A percentile compares a stretch with the other conserved stretches of the same genome.
Evolutionary conservation across 2,329 filamentous ascomycete genomes (phyloP).

Genomic region (Aspergillus awamori): DNA sequence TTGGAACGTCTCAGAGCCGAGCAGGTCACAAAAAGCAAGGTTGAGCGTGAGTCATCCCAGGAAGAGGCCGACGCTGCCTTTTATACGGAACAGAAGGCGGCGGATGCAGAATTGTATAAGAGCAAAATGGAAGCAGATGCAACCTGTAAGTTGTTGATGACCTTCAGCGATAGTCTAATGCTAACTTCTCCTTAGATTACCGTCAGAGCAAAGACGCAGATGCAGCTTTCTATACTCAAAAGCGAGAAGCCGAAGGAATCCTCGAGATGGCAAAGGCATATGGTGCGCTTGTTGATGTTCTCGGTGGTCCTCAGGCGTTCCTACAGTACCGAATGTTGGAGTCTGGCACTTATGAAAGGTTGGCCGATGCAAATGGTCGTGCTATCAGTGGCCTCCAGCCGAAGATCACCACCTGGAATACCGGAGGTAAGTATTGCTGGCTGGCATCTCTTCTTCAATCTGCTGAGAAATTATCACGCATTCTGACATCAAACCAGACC

Average conservation of each 20-base stretch:
- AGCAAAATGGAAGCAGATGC: constrained; percentile 46
- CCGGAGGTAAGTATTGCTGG: constrained; percentile 50
- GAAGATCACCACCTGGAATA: constrained; percentile 92
- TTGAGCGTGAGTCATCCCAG: constrained; percentile 49
- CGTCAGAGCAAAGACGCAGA: constrained; percentile 39
- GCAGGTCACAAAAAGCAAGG: constrained; percentile 74
- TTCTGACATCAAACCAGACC: constrained; percentile 32
- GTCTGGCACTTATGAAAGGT: constrained; percentile 73
- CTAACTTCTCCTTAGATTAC: constrained; percentile 26
- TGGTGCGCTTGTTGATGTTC: constrained; percentile 67
- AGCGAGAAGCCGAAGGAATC: constrained; percentile 77
- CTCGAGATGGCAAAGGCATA: constrained; percentile 81
- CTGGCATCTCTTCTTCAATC: not conserved
- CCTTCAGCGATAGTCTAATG: not conserved
- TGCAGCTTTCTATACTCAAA: constrained; percentile 53
- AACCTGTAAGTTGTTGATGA: constrained; percentile 28
- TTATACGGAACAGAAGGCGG: constrained; percentile 54
- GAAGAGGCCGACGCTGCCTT: constrained; percentile 53
- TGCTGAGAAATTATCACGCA: not conserved
- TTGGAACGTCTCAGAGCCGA: constrained; percentile 76
- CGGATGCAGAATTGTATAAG: constrained; percentile 54
- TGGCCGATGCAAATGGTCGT: constrained; percentile 75
- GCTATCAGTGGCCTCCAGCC: constrained; percentile 78
- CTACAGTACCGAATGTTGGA: constrained; percentile 88
- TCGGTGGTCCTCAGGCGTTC: constrained; percentile 76